These are phyloP conservation scores for Trichoderma reesei DNA, from an alignment of 495 filamentous ascomycete species.

Conservation along the genomic window DNA sequence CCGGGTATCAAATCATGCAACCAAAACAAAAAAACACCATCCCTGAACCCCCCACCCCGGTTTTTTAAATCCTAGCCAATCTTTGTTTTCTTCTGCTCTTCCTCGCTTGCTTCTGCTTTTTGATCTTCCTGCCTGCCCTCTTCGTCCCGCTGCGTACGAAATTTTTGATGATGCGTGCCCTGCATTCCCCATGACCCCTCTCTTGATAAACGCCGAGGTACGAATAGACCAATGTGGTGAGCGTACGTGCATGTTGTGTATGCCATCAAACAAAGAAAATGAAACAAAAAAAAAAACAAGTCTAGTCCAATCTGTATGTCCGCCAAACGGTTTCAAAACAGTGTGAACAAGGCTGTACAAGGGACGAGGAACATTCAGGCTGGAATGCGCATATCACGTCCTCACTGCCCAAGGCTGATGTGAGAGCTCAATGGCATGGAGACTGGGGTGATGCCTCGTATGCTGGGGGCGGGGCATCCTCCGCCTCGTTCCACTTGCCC, in stretches of 20 bases:
- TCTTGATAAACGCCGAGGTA: not conserved
- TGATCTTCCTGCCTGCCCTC: slow-evolving; percentile 2
- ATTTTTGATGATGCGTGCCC: slow-evolving; percentile 5
- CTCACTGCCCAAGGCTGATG: not conserved
- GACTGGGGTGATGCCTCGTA: slow-evolving; percentile 37
- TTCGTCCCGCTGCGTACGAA: not conserved
- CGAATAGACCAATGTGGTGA: not conserved
- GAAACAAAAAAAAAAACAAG: slow-evolving; percentile 18
- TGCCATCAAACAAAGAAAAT: slow-evolving; percentile 13
- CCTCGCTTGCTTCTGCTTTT: not conserved
- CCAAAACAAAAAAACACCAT: not conserved
- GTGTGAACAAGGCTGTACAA: not conserved
- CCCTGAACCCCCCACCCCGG: not conserved
- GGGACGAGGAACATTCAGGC: not conserved
- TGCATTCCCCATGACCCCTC: slow-evolving; percentile 2
- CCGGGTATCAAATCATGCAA: slow-evolving; percentile 9
- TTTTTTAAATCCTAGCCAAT: slow-evolving; percentile 4
- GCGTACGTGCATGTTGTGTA: not conserved
- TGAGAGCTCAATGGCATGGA: not conserved
- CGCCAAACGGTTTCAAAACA: not conserved
- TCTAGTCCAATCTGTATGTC: not conserved
- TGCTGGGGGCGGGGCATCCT: slow-evolving; percentile 53
- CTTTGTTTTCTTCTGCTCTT: not conserved
- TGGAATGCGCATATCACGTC: not conserved
- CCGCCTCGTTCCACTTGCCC: slow-evolving; percentile 31